Percentiles rank a stretch among this genome's conserved stretches.
phyloP scores from a whole-genome alignment of 805 yeast species.

The Saccharomycopsis fibuligera region DNA sequence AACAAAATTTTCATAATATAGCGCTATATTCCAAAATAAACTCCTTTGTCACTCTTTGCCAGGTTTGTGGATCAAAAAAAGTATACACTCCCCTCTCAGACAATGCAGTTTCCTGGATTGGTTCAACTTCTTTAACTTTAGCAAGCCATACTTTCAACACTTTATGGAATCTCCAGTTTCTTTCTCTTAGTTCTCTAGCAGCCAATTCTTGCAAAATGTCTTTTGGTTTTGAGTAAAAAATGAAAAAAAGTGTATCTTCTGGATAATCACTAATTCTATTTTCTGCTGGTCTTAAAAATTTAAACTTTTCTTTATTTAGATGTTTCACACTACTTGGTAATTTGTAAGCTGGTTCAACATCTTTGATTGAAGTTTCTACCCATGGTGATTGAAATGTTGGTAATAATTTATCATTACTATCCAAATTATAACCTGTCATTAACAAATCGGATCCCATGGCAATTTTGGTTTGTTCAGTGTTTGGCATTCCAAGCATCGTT shows the following conservation, averaged over 20 bases:
- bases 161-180: constrained; percentile 97
- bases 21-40: constrained; percentile 55
- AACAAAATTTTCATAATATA: constrained; percentile 54
- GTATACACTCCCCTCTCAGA: constrained; percentile 87
- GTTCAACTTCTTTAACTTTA: constrained; percentile 85
- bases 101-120: constrained; percentile 70
- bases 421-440: constrained; percentile 57
- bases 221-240: constrained; percentile 88
- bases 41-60: constrained; percentile 88
- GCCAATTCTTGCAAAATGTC: constrained; percentile 92
- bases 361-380: constrained; percentile 86
- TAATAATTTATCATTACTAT: constrained; percentile 41
- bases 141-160: constrained; percentile 95
- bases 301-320: constrained; percentile 14
- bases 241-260: constrained; percentile 89
- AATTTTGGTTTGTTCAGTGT: constrained; percentile 54
- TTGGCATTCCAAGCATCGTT: constrained; percentile 55
- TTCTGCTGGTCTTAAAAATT: constrained; percentile 35
- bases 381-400: constrained; percentile 84
- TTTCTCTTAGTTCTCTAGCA: constrained; percentile 79
- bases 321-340: constrained; percentile 51
- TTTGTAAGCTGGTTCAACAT: constrained; percentile 77
- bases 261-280: constrained; percentile 47
- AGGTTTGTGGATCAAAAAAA: constrained; percentile 89
- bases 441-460: constrained; percentile 73